Evolutionary conservation across 164 flowering plant species (phyloP), one percentile per base, ranked within the genome.

Genomic region (Vitis labrusca): DNA sequence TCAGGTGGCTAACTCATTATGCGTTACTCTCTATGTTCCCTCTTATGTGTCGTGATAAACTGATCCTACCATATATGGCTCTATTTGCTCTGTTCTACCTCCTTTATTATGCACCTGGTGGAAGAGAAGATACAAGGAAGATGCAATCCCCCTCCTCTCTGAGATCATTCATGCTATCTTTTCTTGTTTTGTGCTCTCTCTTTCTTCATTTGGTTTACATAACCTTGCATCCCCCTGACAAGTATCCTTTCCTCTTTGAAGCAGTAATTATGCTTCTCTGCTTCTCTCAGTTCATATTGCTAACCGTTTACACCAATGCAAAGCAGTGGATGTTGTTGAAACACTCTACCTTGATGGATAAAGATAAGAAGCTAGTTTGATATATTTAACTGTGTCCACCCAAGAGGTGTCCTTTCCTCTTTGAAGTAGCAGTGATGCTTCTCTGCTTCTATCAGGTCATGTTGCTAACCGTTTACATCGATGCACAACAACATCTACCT

Each of bases 21-120:
- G 93, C 89, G 3, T 23, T 91, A 86, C 79, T 93, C 76, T 93
- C 99, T 3, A 91, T 93, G 90, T 89, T 87, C 68, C 99, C 99
- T 72, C 96, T 95, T 69, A 77, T 93, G 27, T 77, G 80, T 59
- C 97, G 97, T 10, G 99, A 95, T 79, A 78, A 82, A 57, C 78
- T 94, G 83, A 59, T 88, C 54, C 69, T 87, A 49, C 85, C 99
- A 61, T 93, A 90, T 58, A 13, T 78, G 5, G 86, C 89, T 58
- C 75, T 95, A 17, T 69, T 69, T 50, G 74, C 79, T 69, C 94
- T 91, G 55, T 88, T 82, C 70, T 44, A 74, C 62, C 88, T 93
- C 50, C 61, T 90, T 47, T 81, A 72, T 76, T 32, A 75, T 74
- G 76, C 83, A 9, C 87, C 89, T 11, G 66, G 72, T 59, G 66